Evolutionary conservation across 495 filamentous ascomycete species (phyloP), one percentile per base, ranked within the genome.

Genomic region (Patellaria atrata): DNA sequence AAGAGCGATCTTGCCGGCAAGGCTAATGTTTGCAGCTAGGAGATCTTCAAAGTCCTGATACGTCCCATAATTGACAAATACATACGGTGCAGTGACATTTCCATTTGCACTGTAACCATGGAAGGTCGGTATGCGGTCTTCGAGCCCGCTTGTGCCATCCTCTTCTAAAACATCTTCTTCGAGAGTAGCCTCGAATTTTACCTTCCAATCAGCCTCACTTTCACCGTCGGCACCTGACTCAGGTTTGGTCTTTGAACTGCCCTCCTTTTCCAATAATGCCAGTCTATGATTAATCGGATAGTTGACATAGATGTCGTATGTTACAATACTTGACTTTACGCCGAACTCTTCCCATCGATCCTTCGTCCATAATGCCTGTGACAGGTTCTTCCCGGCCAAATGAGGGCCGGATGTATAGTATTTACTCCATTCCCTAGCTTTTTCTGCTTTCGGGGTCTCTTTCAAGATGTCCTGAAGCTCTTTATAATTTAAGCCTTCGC

Each of bases 101-200:
- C 89, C 89, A 33, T 62, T 80, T 3, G 83, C 84, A 5, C 82
- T 91, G 53, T 94, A 96, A 17, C 89, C 89, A 56, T 97, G 85
- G 59, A 97, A 97, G 2, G 79, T 89, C 3, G 91, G 86, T 27
- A 97, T 70, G 19, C 85, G 68, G 40, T 89, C 67, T 10, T 68
- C 54, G 17, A 84, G 54, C 17, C 73, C 63, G 15, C 69, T 82
- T 0, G 86, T 93, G 4, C 68, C 62, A 52, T 96, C 91, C 36
- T 94, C 75, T 0, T 80, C 66, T n/a, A 96, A 61, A 3, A 82
- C 67, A 56, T 92, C 82, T 55, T 97, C 89, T 48, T 81, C 72
- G 25, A 97, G 51, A 0, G 67, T 73, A 2, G 84, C 86, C 52
- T 92, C 80, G 45, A 75, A 94, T 18, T 67, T 64, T 0, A 94